Evolutionary conservation across 1,284 basidiomycete species (phyloP).

Genomic region (Marasmius tenuissimus): DNA sequence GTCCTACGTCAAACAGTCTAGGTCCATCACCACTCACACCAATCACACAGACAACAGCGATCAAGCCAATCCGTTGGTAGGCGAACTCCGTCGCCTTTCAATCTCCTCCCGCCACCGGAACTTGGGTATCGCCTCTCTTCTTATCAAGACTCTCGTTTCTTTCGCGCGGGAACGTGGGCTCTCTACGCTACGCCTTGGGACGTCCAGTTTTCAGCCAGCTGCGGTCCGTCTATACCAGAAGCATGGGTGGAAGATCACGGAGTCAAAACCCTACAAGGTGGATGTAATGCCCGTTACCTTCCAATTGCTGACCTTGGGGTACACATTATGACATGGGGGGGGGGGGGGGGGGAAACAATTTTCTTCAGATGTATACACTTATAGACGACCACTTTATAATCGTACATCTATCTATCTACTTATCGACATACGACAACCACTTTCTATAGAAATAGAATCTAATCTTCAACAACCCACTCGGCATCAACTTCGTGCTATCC

Average conservation of each 20-base stretch:
- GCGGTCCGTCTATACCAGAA: not conserved
- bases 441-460: constrained; percentile 8
- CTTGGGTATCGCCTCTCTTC: not conserved
- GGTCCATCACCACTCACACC: no score
- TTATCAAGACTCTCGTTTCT: not conserved
- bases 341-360: no score
- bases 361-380: no score
- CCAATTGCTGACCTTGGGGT: not conserved
- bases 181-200: not conserved
- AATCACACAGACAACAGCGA: not conserved
- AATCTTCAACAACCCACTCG: not conserved
- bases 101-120: not conserved
- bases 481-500: not conserved
- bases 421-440: not conserved
- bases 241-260: not conserved
- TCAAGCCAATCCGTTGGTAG: not conserved
- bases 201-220: not conserved
- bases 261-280: not conserved
- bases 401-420: no score
- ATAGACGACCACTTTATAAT: no score
- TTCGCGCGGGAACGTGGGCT: not conserved
- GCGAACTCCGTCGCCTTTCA: not conserved
- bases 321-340: not conserved
- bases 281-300: not conserved
- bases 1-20: no score